Evolutionary conservation across 2,329 filamentous ascomycete genomes (phyloP), one percentile per base, ranked within the genome.

Genomic region (Diaporthe amygdali): DNA sequence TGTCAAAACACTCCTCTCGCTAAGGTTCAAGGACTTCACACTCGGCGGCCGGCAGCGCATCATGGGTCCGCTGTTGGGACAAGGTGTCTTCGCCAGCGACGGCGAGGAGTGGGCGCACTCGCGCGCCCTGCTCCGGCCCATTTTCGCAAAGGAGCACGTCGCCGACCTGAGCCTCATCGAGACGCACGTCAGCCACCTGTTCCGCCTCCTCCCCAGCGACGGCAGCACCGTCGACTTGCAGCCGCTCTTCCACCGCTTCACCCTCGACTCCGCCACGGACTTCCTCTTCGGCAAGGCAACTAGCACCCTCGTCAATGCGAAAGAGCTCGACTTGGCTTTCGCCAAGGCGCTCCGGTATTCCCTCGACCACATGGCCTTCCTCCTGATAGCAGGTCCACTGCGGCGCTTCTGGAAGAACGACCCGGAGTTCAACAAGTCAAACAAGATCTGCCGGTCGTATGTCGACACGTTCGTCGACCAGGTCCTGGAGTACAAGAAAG

Each of bases 151-250:
- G 7, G 30, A 37, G 0, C 66, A 68, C 41, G 66, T 68, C n/a
- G 41, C 52, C 17, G 52, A 68, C 66, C 41, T 68, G 34, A 32
- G n/a, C 4, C n/a, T 27, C 37, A n/a, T 61, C n/a, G 66, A 68
- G 52, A 32, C 20, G 2, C 52, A 46, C n/a, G 32, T 68, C 8
- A 14, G 32, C 22, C 32, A 25, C 32, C 52, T 68, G 2, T 49
- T 68, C 52, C 15, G 25, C 8, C 37, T 56, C n/a, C 27, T 68
- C 5, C 66, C 66, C 9, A 6, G 8, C 12, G 41, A 64, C 22
- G 55, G 46, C 5, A 27, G 32, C 39, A 63, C 46, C 4, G 68
- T 69, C n/a, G 55, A 69, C 41, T 25, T 69, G n/a, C n/a, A 37
- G 47, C 41, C 41, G 8, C 25, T 69, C 4, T 64, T 69, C 37